A percentile compares a stretch with the other conserved stretches of the same genome.
Conservation (phyloP, 2,329 filamentous ascomycete genomes). For the Botrytis aclada region DNA sequence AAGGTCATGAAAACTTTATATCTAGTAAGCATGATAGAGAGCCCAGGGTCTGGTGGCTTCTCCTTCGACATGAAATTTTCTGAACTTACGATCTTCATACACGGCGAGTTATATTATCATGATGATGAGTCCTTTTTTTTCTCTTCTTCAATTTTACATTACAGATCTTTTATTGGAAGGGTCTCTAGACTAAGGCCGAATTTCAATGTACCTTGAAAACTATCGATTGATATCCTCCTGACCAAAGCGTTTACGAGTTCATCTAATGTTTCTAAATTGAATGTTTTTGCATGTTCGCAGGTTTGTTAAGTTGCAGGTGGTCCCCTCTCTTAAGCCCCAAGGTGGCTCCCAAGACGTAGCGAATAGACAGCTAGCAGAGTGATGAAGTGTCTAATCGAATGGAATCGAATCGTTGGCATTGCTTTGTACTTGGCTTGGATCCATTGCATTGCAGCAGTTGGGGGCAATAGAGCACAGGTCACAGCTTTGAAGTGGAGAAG, state of each 20-base stretch:
- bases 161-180: constrained; percentile 30
- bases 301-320: neutral
- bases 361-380: neutral
- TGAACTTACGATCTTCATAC: constrained; percentile 35
- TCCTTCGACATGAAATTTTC: constrained; percentile 25
- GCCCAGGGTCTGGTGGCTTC: constrained; percentile 24
- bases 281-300: neutral
- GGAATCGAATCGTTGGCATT: neutral
- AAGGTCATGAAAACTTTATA: constrained; percentile 21
- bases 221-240: constrained; percentile 32
- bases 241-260: constrained; percentile 9
- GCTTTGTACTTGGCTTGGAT: neutral
- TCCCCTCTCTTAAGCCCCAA: neutral
- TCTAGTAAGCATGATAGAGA: constrained; percentile 22
- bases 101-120: constrained; percentile 32
- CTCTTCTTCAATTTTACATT: constrained; percentile 36
- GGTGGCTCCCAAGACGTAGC: neutral
- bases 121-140: constrained; percentile 28
- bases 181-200: constrained; percentile 32
- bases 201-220: constrained; percentile 33
- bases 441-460: neutral
- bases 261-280: neutral
- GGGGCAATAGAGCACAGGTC: neutral
- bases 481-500: constrained; percentile 8
- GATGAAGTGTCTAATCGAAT: constrained; percentile 6